These are phyloP conservation scores for Fraxinus sp. DNA, from an alignment of 305 asterid species.

Conservation along the genomic window DNA sequence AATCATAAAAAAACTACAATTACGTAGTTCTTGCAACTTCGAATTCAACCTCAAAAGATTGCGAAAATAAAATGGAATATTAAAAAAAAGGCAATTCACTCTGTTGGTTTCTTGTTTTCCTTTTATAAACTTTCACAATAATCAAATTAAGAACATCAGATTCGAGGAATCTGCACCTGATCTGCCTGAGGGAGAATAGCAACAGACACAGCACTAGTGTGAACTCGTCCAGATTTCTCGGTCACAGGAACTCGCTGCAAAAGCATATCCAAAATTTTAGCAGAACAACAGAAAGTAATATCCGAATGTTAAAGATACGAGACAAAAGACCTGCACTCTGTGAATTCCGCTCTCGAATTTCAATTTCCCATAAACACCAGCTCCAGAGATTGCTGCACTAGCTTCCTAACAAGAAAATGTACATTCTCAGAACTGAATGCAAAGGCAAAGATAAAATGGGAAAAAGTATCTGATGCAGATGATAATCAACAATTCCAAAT, in stretches of 20 bases:
- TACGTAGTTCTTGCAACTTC: neutral
- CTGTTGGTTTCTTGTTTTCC: neutral
- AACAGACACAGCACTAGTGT: constrained; percentile 94
- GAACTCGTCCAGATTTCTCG: constrained; percentile 91
- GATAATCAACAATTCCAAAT: neutral
- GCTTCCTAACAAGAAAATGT: constrained; percentile 62
- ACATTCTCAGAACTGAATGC: constrained; percentile 15
- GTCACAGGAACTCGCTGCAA: constrained; percentile 91
- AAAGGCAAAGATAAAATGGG: constrained; percentile 13
- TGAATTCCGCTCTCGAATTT: constrained; percentile 98
- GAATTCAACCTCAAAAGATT: constrained; percentile 14
- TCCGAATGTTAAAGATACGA: constrained; percentile 5
- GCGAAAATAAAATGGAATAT: neutral
- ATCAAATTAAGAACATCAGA: constrained; percentile 14
- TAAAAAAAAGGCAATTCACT: neutral
- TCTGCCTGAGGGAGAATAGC: constrained; percentile 97
- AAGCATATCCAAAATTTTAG: constrained; percentile 19
- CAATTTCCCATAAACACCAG: constrained; percentile 83
- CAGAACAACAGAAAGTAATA: constrained; percentile 5
- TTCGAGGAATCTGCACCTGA: constrained; percentile 49
- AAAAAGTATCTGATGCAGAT: constrained; percentile 13
- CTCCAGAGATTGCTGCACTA: constrained; percentile 86
- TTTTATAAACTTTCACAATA: neutral
- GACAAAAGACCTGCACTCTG: constrained; percentile 78
- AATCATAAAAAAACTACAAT: constrained; percentile 22